Percentiles rank a stretch among this genome's conserved stretches.
Evolutionary conservation across 78 protist genomes (phyloP).

Genomic region (Dictyostelium purpureum): DNA sequence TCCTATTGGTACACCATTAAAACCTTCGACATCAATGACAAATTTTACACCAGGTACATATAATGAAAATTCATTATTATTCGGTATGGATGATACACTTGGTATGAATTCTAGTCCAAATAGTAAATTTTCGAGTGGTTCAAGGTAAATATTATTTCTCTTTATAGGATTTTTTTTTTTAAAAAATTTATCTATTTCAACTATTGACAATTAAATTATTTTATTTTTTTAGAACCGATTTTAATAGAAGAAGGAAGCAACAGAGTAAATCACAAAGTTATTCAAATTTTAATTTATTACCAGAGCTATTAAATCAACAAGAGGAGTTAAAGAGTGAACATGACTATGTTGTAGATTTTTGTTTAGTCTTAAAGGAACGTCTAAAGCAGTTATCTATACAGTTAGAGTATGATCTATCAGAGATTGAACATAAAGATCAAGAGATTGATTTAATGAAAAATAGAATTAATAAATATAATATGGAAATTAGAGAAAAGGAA

Average conservation of each 20-base stretch:
- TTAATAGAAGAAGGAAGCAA: constrained; percentile 55
- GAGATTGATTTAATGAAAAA: constrained; percentile 55
- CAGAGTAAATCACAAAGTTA: constrained; percentile 75
- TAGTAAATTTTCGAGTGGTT: background rate
- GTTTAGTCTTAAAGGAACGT: constrained; percentile 37
- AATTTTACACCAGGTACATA: background rate
- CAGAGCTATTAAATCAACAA: background rate
- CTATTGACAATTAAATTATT: background rate
- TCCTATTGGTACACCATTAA: background rate
- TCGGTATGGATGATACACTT: background rate
- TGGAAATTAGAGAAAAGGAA: constrained; percentile 48
- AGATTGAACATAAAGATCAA: constrained; percentile 62
- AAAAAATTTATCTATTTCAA: background rate
- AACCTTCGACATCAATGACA: background rate
- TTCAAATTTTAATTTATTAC: constrained; percentile 42
- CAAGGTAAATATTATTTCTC: background rate
- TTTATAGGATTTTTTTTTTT: background rate
- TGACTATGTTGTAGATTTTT: constrained; percentile 36
- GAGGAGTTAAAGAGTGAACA: constrained; percentile 39
- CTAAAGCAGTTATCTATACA: constrained; percentile 33
- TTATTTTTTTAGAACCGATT: background rate
- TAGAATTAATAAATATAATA: constrained; percentile 39
- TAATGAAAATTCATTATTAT: background rate
- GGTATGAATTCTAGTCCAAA: constrained; percentile 1
- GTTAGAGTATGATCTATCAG: constrained; percentile 41